Evolutionary conservation across 1,139 yeast species (phyloP).

Genomic region (Candida dubliniensis): DNA sequence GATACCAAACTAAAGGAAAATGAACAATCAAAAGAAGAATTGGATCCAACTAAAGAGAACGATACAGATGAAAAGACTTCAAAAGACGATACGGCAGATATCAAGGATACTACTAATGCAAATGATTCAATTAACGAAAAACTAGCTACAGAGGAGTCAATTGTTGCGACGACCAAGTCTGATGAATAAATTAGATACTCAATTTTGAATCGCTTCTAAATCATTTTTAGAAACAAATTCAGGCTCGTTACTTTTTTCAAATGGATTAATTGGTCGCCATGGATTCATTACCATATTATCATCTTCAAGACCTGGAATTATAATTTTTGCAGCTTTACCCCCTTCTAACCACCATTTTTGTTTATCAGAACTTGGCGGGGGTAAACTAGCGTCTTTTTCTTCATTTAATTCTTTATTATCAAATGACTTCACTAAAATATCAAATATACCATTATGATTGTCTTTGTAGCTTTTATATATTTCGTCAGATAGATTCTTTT

Average conservation of each 20-base stretch:
- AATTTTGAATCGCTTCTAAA: conserved; percentile 10
- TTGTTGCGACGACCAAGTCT: neutral
- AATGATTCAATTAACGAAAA: neutral
- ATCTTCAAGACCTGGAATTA: conserved; percentile 41
- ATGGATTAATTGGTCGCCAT: conserved; percentile 67
- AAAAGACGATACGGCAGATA: no score
- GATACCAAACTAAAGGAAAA: no score
- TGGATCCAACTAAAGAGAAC: no score
- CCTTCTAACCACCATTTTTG: conserved; percentile 91
- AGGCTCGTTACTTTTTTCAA: conserved; percentile 38
- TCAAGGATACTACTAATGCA: no score
- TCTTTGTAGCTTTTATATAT: conserved; percentile 58
- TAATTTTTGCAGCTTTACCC: conserved; percentile 72
- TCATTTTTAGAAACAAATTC: conserved; percentile 28
- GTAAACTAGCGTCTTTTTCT: conserved; percentile 46
- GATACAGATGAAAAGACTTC: no score
- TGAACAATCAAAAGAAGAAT: no score
- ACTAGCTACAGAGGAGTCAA: neutral
- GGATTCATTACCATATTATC: conserved; percentile 61
- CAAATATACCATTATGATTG: conserved; percentile 45
- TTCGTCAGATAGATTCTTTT: conserved; percentile 55
- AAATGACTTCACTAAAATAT: conserved; percentile 29
- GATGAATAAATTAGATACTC: neutral
- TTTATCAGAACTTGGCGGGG: conserved; percentile 85
- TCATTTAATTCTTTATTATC: conserved; percentile 18